phyloP scores from a whole-genome alignment of 2,329 filamentous ascomycete species.

The Talaromyces rugulosus region DNA sequence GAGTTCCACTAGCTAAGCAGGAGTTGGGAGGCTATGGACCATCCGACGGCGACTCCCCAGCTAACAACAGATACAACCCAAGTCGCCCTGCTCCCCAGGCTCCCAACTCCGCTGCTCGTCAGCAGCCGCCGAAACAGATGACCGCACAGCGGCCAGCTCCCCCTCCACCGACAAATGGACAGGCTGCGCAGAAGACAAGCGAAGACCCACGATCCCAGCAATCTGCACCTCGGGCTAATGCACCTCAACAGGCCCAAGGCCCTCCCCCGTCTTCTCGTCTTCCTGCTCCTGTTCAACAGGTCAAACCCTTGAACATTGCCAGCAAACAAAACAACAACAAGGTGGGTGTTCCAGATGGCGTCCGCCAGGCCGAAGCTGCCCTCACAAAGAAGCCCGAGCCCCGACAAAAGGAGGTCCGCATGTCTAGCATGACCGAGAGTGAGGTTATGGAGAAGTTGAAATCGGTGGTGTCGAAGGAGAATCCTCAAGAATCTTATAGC shows the following conservation, averaged over 20 bases:
- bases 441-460: slow-evolving; percentile 96
- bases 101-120: slow-evolving; percentile 46
- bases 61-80: slow-evolving; percentile 71
- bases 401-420: slow-evolving; percentile 87
- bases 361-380: slow-evolving; percentile 86
- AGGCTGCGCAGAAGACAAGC: slow-evolving; percentile 27
- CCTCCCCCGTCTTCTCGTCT: slow-evolving; percentile 53
- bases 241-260: slow-evolving; percentile 34
- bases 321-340: slow-evolving; percentile 55
- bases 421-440: slow-evolving; percentile 96
- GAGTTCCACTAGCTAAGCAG: slow-evolving; percentile 78
- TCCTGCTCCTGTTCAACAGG: slow-evolving; percentile 52
- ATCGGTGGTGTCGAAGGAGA: slow-evolving; percentile 91
- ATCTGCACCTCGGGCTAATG: slow-evolving; percentile 41
- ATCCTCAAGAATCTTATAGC: slow-evolving; percentile 90
- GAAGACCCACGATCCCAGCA: slow-evolving; percentile 32
- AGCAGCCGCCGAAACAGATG: slow-evolving; percentile 54
- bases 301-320: slow-evolving; percentile 76
- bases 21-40: slow-evolving; percentile 72
- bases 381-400: slow-evolving; percentile 75
- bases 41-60: slow-evolving; percentile 40
- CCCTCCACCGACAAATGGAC: slow-evolving; percentile 53
- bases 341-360: slow-evolving; percentile 54
- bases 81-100: slow-evolving; percentile 78
- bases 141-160: slow-evolving; percentile 78